These are phyloP conservation scores for Aspergillus hortae DNA, from an alignment of 2,329 filamentous ascomycete genomes.

Conservation along the genomic window DNA sequence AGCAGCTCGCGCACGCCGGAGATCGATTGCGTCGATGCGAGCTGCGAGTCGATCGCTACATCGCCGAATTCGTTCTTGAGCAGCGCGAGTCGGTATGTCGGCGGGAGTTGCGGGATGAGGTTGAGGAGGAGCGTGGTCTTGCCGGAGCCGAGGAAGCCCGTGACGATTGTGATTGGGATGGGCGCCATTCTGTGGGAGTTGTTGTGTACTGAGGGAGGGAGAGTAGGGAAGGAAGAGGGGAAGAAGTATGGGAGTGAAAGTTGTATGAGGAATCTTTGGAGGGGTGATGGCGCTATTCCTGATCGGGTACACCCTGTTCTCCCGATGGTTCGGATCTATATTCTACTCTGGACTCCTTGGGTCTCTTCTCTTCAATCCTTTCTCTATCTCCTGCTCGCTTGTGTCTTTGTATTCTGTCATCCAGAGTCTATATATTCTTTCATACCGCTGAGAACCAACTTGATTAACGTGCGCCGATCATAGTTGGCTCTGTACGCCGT, in stretches of 20 bases:
- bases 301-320: no score
- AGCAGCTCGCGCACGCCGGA: slow-evolving; percentile 88
- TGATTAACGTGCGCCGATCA: no score
- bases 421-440: no score
- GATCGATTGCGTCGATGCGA: slow-evolving; percentile 77
- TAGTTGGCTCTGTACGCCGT: no score
- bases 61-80: slow-evolving; percentile 99
- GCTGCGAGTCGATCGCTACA: slow-evolving; percentile 85
- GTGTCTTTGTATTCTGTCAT: no score
- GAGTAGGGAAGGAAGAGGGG: neutral
- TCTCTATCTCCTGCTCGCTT: no score
- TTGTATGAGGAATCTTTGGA: neutral
- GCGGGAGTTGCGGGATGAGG: slow-evolving; percentile 84
- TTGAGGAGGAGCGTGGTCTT: slow-evolving; percentile 96
- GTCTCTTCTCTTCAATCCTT: no score
- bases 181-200: slow-evolving; percentile 51
- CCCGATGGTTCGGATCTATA: no score
- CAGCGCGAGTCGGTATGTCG: slow-evolving; percentile 84
- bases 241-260: neutral
- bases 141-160: slow-evolving; percentile 91
- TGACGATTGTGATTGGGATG: slow-evolving; percentile 90
- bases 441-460: no score
- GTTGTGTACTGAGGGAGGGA: neutral
- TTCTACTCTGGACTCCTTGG: no score
- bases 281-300: no score